Evolutionary conservation across 2,329 filamentous ascomycete genomes (phyloP), one percentile per base, ranked within the genome.

Genomic region (Macrophomina pseudophaseolina): DNA sequence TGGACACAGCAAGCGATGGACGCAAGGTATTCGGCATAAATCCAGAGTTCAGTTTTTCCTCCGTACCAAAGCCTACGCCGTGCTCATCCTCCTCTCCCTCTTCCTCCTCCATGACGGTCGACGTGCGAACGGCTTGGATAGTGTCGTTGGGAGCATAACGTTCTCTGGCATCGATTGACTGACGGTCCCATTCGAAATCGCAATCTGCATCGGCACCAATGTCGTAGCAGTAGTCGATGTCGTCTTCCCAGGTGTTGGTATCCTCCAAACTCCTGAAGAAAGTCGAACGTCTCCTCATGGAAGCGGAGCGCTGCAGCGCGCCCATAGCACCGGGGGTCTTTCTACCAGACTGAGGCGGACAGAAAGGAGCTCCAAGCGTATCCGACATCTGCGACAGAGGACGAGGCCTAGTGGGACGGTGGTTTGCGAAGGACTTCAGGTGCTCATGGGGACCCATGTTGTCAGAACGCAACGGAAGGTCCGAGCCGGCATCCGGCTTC

Each of bases 151-250:
- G 68, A 48, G 51, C 68, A 48, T 56, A 74, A 62, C 81, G 78
- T 35, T 54, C 78, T 74, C 60, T 68, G 72, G 60, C 72, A n/a
- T 74, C 71, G 32, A 70, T 71, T 8, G 72, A 78, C 30, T 69
- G 69, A 46, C 72, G 78, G 66, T 83, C 80, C 86, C 86, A 88
- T 67, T 88, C 85, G 66, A 87, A 87, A 68, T 89, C 81, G 69
- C 84, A 88, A 63, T 85, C 84, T 1, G 86, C 86, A 74, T 88
- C 87, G 5, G 86, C 83, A 32, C 84, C 85, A 72, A 87, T 83
- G 68, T 88, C 84, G 70, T 88, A 88, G 71, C 85, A 87, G 71
- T 85, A 88, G 69, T 88, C 86, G 66, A 89, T 85, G 68, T 87
- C 86, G 46, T 87, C 86, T 71, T 89, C 86, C 87, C 87, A 89